Evolutionary conservation across 1,284 basidiomycete species (phyloP).

Genomic region (Cutaneotrichosporon spelunceum): DNA sequence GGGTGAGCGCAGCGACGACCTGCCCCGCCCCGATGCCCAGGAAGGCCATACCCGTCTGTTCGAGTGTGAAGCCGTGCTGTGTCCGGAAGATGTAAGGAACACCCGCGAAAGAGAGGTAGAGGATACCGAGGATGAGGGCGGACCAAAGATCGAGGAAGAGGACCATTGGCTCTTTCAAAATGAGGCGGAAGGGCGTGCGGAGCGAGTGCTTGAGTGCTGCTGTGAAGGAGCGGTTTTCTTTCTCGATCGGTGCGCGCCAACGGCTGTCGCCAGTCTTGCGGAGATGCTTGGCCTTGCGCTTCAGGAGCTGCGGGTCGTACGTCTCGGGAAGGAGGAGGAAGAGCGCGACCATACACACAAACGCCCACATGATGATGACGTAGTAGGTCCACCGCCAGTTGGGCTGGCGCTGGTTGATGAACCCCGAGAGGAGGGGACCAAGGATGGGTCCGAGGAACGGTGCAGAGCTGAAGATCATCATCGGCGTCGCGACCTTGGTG

Average conservation of each 20-base stretch:
- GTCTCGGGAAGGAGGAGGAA: constrained; percentile 69
- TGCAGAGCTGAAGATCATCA: constrained; percentile 68
- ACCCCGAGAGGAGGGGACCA: constrained; percentile 57
- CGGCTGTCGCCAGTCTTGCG: constrained; percentile 58
- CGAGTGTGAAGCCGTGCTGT: constrained; percentile 61
- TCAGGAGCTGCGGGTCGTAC: constrained; percentile 63
- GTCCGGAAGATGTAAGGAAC: constrained; percentile 67
- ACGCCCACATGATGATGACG: constrained; percentile 59
- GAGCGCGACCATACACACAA: constrained; percentile 45
- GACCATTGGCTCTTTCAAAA: constrained; percentile 70
- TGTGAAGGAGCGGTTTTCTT: constrained; percentile 53
- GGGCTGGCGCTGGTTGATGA: constrained; percentile 56
- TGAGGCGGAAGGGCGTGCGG: constrained; percentile 69
- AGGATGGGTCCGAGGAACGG: constrained; percentile 73
- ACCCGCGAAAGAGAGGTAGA: constrained; percentile 65
- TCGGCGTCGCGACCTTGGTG: constrained; percentile 65
- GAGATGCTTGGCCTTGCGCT: constrained; percentile 57
- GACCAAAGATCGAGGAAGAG: constrained; percentile 63
- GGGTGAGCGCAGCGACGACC: constrained; percentile 57
- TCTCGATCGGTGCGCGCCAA: constrained; percentile 62
- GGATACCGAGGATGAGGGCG: constrained; percentile 66
- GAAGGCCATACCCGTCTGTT: constrained; percentile 66
- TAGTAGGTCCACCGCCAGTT: constrained; percentile 78
- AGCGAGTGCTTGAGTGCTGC: constrained; percentile 58
- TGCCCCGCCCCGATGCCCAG: constrained; percentile 70